Conservation (phyloP, 2,329 filamentous ascomycete species). For the Talaromyces pinophilus region DNA sequence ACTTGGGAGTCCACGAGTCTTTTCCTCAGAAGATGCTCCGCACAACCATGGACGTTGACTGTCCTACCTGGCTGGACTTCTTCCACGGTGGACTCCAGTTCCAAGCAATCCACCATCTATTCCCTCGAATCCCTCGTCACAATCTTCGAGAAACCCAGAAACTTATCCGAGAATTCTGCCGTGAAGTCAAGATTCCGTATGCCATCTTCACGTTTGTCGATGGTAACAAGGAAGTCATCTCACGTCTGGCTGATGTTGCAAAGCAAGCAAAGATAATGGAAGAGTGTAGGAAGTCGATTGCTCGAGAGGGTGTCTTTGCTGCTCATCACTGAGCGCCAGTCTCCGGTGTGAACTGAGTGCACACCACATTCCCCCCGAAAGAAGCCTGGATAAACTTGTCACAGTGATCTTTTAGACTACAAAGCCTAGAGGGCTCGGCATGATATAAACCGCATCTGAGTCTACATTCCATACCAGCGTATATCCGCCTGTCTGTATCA, state of each 20-base stretch:
- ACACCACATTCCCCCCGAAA: not conserved
- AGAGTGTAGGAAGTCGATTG: slow-evolving; percentile 63
- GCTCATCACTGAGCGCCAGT: not conserved
- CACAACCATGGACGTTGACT: slow-evolving; percentile 92
- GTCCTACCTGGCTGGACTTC: slow-evolving; percentile 83
- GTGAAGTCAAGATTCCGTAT: slow-evolving; percentile 80
- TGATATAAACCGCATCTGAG: not conserved
- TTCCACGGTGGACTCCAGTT: slow-evolving; percentile 88
- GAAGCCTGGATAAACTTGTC: not conserved
- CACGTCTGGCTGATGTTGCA: slow-evolving; percentile 73
- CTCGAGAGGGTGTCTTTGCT: slow-evolving; percentile 16
- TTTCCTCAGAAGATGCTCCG: slow-evolving; percentile 89
- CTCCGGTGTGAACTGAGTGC: not conserved
- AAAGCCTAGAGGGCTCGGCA: not conserved
- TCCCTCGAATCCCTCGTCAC: slow-evolving; percentile 78
- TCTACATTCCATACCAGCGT: not conserved
- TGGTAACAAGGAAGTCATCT: slow-evolving; percentile 78
- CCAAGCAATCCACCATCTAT: slow-evolving; percentile 84
- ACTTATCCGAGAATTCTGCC: slow-evolving; percentile 77
- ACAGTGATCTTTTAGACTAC: not conserved
- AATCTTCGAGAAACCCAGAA: slow-evolving; percentile 75
- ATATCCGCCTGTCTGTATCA: not conserved
- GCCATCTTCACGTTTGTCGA: slow-evolving; percentile 82
- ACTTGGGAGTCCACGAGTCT: slow-evolving; percentile 79
- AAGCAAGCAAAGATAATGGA: slow-evolving; percentile 75